Conservation (phyloP, 2,329 filamentous ascomycete genomes). For the Ambrosiella xylebori region DNA sequence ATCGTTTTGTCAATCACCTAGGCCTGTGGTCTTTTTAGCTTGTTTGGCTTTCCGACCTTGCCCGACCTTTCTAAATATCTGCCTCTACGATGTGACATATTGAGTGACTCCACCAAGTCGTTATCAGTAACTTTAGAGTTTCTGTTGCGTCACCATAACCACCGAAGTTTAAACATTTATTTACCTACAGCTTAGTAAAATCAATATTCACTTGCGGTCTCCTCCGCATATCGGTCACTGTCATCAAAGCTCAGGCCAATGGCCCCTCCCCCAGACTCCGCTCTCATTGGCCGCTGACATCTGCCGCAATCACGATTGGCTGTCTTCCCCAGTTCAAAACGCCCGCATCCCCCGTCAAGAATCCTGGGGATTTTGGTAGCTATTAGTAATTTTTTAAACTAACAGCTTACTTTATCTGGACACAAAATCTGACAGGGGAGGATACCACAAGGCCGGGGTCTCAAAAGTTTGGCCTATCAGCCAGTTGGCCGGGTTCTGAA, state of each 20-base stretch:
- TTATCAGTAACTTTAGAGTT: neutral
- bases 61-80: neutral
- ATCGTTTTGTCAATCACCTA: neutral
- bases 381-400: neutral
- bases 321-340: neutral
- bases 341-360: neutral
- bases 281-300: neutral
- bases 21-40: neutral
- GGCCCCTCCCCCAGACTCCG: neutral
- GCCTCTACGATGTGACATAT: too few relatives aligned
- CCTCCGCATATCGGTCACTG: neutral
- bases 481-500: neutral
- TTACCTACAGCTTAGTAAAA: too few relatives aligned
- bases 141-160: neutral
- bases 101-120: neutral
- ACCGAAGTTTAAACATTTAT: too few relatives aligned
- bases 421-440: neutral
- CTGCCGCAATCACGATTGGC: neutral
- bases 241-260: neutral
- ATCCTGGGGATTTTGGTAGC: neutral
- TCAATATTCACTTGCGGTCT: neutral
- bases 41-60: neutral
- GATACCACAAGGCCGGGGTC: neutral
- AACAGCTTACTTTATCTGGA: neutral
- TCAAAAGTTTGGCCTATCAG: constrained; percentile 1